Evolutionary conservation across 2,329 filamentous ascomycete species (phyloP).

Genomic region (Aspergillus pseudoterreus): DNA sequence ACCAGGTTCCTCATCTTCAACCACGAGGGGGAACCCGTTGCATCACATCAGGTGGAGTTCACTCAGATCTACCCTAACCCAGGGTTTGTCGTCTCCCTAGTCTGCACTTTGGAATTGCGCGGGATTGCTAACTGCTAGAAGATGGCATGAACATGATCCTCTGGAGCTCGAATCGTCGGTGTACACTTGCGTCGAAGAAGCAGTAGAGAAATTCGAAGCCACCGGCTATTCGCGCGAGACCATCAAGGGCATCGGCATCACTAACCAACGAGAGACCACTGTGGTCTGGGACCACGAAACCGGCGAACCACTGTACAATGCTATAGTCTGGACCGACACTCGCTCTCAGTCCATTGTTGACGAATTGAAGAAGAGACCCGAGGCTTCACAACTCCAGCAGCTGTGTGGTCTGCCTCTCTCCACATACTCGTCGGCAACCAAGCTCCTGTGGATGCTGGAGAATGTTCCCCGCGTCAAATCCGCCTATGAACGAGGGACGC

Average conservation of each 20-base stretch:
- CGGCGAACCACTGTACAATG: constrained; percentile 75
- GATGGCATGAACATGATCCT: constrained; percentile 88
- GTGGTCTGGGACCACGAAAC: constrained; percentile 79
- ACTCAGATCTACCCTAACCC: constrained; percentile 78
- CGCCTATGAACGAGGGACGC: constrained; percentile 68
- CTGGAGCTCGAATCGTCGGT: constrained; percentile 70
- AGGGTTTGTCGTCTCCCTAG: constrained; percentile 52
- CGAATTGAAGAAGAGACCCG: constrained; percentile 65
- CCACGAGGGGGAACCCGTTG: constrained; percentile 69
- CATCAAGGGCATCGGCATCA: constrained; percentile 76
- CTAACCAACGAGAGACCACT: constrained; percentile 86
- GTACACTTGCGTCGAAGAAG: constrained; percentile 71
- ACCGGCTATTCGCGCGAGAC: constrained; percentile 61
- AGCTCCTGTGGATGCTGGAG: constrained; percentile 75
- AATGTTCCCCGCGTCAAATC: constrained; percentile 67
- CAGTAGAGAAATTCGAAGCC: constrained; percentile 63
- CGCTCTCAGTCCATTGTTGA: constrained; percentile 70
- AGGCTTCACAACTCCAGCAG: constrained; percentile 63
- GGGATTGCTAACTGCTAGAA: constrained; percentile 29
- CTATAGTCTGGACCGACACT: constrained; percentile 88
- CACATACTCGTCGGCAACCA: constrained; percentile 82
- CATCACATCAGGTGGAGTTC: constrained; percentile 81
- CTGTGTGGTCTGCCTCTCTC: constrained; percentile 78
- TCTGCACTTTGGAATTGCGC: background rate
- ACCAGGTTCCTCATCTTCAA: constrained; percentile 89